Conservation (phyloP, 495 filamentous ascomycete species). For the Parathielavia appendiculata region DNA sequence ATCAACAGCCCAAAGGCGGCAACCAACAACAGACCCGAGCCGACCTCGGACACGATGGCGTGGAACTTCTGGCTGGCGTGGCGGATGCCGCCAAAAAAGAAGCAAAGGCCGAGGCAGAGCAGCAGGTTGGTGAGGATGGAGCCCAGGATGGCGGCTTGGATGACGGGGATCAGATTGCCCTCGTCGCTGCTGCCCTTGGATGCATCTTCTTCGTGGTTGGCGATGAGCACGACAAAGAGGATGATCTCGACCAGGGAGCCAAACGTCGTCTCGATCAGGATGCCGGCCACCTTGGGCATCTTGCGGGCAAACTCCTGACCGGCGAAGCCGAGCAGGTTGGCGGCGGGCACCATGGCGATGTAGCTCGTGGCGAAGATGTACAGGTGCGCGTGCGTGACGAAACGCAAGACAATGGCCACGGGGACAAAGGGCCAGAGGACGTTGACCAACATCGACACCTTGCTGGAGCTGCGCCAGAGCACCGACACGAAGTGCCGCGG, state of each 20-base stretch:
- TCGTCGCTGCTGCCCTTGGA: neutral
- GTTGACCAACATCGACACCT: neutral
- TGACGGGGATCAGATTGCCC: neutral
- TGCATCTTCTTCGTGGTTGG: neutral
- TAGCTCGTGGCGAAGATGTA: neutral
- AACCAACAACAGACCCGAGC: neutral
- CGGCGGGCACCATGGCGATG: conserved; percentile 56
- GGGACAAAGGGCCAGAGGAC: neutral
- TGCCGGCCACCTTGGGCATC: conserved; percentile 68
- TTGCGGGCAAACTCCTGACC: conserved; percentile 76
- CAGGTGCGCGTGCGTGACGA: neutral
- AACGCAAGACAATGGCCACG: neutral
- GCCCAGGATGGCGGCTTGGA: conserved; percentile 27
- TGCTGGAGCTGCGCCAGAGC: conserved; percentile 1
- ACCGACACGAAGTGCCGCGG: neutral
- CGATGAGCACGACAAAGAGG: conserved; percentile 1
- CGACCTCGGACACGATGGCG: conserved; percentile 1
- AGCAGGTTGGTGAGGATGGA: conserved; percentile 36
- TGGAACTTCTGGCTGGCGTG: conserved; percentile 21
- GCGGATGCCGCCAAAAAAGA: conserved; percentile 15
- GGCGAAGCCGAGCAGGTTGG: conserved; percentile 82
- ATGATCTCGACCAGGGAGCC: neutral
- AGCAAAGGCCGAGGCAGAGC: conserved; percentile 28
- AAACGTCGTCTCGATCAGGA: conserved; percentile 40
- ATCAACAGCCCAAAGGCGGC: neutral